Evolutionary conservation across 352 stramenopile genomes (phyloP).

Genomic region (Peronosclerospora sorghi): DNA sequence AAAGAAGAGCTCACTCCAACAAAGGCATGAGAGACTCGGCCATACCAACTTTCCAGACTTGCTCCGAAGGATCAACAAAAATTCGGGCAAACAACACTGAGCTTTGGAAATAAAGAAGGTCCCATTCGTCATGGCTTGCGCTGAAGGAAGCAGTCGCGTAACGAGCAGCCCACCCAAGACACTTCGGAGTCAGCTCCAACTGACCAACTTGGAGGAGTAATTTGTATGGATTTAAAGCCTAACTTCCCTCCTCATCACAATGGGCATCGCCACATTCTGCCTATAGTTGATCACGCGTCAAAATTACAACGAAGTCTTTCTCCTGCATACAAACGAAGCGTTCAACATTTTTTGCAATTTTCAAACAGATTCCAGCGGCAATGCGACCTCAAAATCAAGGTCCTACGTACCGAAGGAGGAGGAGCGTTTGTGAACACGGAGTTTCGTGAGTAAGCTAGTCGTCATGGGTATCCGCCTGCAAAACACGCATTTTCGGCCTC

Average conservation of each 20-base stretch:
- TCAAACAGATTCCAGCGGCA: background rate
- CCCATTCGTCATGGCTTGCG: background rate
- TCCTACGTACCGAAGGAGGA: background rate
- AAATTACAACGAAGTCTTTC: slow-evolving; percentile 7
- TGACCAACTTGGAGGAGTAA: background rate
- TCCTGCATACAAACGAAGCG: slow-evolving; percentile 1
- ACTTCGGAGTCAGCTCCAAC: background rate
- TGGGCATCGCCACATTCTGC: slow-evolving; percentile 2
- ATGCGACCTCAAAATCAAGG: background rate
- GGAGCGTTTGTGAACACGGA: background rate
- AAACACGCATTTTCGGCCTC: background rate
- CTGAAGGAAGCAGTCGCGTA: background rate
- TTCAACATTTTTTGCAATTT: background rate
- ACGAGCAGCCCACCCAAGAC: background rate
- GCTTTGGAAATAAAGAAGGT: background rate
- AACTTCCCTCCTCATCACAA: background rate
- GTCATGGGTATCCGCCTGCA: background rate
- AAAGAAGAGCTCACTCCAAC: background rate
- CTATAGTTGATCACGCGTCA: slow-evolving; percentile 5
- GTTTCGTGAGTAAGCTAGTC: background rate
- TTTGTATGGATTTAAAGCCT: background rate
- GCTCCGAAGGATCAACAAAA: background rate
- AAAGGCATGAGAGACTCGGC: background rate
- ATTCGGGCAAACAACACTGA: background rate
- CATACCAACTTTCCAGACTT: background rate